Base-by-base conservation (phyloP, 805 yeast genomes). In the Monosporozyma aerobia region DNA sequence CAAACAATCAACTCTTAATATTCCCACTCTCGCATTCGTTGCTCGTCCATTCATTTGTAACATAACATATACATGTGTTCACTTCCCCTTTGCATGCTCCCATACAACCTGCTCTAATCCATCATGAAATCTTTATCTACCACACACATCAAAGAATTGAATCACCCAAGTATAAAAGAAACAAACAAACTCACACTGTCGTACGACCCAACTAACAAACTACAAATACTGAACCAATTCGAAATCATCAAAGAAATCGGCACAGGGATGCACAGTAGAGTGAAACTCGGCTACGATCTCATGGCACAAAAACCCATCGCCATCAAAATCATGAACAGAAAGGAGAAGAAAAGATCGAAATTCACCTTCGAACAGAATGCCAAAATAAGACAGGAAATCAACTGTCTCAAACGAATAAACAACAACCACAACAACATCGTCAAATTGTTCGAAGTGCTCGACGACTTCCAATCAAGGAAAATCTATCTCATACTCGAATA, bases 251-350 rank as follows among this genome's bases (percentile, higher is more conserved):
- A 78, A 27, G 97, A 90, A 70, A 75, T 94, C 30, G 99, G 99
- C 10, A 77, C 87, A 37, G 99, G 99, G n/a, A 96, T 90, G 67
- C 98, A 92, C 69, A 98, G 99, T n/a, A 92, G 89, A 67, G 99
- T 94, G 44, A 94, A 94, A 67, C 75, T 94, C 19, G 99, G 95
- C 0, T 79, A 79, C 54, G 92, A 90, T 64, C 69, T 83, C 51
- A n/a, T 69, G 75, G 5, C 74, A 19, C 19, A 77, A 46, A 82
- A 78, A 57, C 72, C 80, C 33, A 96, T 89, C n/a, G 99, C 99
- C 3, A 90, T 94, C 52, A 94, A 94, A 66, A 87, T 94, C 50
- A 89, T 94, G 45, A 90, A 88, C 69, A 77, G 97, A 50, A 79
- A 79, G 47, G 80, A 64, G 47, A 61, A 60, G 50, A 61, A 60